These are phyloP conservation scores for Bretschneidera sinensis DNA, from an alignment of 345 rosid species.

Conservation along the genomic window DNA sequence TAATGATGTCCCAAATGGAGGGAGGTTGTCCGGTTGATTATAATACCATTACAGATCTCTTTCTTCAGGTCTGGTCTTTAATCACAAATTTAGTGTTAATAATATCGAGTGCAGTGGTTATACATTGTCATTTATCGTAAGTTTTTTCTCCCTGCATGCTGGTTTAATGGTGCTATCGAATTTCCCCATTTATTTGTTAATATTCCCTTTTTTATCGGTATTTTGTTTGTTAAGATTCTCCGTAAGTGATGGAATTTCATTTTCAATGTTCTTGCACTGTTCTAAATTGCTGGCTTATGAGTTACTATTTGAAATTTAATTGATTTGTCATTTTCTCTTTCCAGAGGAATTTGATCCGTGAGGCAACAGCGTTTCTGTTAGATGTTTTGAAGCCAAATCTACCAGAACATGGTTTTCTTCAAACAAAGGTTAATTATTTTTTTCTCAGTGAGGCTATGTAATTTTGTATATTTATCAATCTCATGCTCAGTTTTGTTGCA, in stretches of 20 bases:
- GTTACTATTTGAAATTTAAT: not conserved
- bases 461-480: slow-evolving; percentile 2
- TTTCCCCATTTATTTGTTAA: no score
- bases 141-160: no score
- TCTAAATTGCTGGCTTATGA: not conserved
- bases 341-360: slow-evolving; percentile 95
- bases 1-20: slow-evolving; percentile 99
- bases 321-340: not conserved
- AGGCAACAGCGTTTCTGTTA: slow-evolving; percentile 94
- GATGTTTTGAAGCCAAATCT: slow-evolving; percentile 96
- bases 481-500: slow-evolving; percentile 9
- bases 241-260: not conserved
- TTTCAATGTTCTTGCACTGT: not conserved
- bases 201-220: no score
- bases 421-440: slow-evolving; percentile 62
- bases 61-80: slow-evolving; percentile 77
- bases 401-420: slow-evolving; percentile 89
- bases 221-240: not conserved
- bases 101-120: not conserved
- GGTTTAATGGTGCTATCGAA: no score
- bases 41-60: slow-evolving; percentile 97
- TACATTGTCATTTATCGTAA: no score
- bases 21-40: slow-evolving; percentile 97
- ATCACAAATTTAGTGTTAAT: slow-evolving; percentile 1
- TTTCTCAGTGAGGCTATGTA: slow-evolving; percentile 1